A percentile compares a stretch with the other conserved stretches of the same genome.
These are phyloP conservation scores for Populus hybrid DNA, from an alignment of 441 rosid genomes.

Conservation along the genomic window DNA sequence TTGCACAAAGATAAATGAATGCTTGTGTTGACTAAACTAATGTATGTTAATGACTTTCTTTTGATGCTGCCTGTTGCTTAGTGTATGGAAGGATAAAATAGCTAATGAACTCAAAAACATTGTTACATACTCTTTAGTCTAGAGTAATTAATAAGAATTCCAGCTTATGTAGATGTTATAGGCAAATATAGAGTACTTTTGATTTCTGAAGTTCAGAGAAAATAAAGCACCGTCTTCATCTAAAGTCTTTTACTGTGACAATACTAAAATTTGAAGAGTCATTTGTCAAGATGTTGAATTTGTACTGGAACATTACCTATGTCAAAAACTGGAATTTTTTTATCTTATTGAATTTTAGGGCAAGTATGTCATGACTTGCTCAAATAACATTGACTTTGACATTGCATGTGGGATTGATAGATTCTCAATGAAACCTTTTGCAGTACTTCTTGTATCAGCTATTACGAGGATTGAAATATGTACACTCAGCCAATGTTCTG, in stretches of 20 bases:
- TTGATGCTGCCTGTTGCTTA: neutral
- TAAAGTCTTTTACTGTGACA: neutral
- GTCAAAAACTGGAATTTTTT: neutral
- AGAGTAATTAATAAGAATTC: too few relatives aligned
- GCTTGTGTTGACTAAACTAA: too few relatives aligned
- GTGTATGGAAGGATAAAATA: neutral
- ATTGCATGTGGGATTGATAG: conserved; percentile 17
- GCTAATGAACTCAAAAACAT: neutral
- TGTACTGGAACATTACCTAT: neutral
- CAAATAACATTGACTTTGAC: conserved; percentile 7
- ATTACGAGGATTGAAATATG: conserved; percentile 84
- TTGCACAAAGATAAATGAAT: too few relatives aligned
- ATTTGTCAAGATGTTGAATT: neutral
- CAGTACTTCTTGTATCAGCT: conserved; percentile 93
- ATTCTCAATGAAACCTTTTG: conserved; percentile 24
- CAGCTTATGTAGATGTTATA: neutral
- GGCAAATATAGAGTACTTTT: neutral
- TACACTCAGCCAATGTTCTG: conserved; percentile 83
- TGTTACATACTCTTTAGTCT: too few relatives aligned
- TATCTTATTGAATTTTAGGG: neutral
- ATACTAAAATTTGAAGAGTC: neutral
- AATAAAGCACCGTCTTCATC: too few relatives aligned
- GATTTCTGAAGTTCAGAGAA: neutral
- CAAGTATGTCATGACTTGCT: neutral
- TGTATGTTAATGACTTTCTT: neutral